Base-by-base conservation (phyloP, 768 basidiomycete genomes). In the Mycena chlorophos region DNA sequence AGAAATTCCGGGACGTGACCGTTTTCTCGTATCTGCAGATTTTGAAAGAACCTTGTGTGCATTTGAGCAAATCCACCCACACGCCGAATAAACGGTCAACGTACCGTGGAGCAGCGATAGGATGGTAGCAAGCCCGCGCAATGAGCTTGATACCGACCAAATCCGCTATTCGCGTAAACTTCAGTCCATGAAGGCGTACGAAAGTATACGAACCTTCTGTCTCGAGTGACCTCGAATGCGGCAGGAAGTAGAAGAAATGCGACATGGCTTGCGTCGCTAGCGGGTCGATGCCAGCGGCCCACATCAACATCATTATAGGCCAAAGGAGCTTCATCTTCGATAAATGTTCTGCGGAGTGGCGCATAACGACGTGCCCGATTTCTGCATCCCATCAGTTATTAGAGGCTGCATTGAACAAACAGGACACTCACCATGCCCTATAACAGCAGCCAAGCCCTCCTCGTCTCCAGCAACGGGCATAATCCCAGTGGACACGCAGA, bases 121-220 rank as follows among this genome's bases (percentile, higher is more conserved):
- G 94, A 65, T 98, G 82, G 67, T 84, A 98, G 71, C 95, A 98
- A 0, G 94, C 95, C 61, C 78, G 80, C 48, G 91, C 79, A 74
- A 88, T 88, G 25, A 98, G 76, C 5, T 79, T 78, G 43, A 98
- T 69, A 6, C 96, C 95, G 49, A 98, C 88, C 26, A 83, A 78
- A 67, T 98, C 95, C 31, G 95, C 95, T 92, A 60, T 45, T 31
- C 19, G 12, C 16, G 28, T 31, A 12, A 23, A 20, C 38, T 29
- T 19, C 56, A 37, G 40, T 22, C 13, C 1, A 30, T 20, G 29
- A 17, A 38, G 5, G 29, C 16, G n/a, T n/a, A n/a, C 23, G 23
- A 51, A 10, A 30, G 13, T 22, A 37, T 23, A 34, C 65, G 51
- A 28, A 85, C 90, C 90, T 80, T 98, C 94, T 3, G 79, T 74